Conservation (phyloP, 768 basidiomycete genomes). For the Suillus americanus region DNA sequence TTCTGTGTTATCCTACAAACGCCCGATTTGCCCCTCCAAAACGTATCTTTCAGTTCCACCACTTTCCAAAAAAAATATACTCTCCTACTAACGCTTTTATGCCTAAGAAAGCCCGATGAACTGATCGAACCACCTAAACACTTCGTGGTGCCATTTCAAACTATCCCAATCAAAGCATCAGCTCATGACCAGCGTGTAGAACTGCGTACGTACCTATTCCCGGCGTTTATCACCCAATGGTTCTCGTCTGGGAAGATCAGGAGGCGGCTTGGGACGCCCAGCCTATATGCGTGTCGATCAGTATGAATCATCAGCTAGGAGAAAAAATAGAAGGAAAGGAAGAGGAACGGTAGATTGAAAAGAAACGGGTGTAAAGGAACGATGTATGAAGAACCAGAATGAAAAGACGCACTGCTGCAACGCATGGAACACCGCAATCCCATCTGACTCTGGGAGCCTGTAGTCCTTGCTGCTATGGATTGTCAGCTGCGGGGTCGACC, state of each 20-base stretch:
- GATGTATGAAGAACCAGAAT: not conserved
- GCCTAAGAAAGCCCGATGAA: constrained; percentile 44
- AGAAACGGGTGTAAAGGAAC: not conserved
- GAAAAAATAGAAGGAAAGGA: not conserved
- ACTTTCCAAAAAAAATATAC: not conserved
- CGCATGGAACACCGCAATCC: constrained; percentile 83
- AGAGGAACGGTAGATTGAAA: not conserved
- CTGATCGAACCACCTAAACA: constrained; percentile 86
- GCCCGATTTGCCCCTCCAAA: not conserved
- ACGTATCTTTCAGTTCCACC: not conserved
- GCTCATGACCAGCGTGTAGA: not conserved
- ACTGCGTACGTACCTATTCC: constrained; percentile 55
- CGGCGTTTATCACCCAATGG: constrained; percentile 86
- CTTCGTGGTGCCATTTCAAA: constrained; percentile 94
- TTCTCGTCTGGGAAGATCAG: constrained; percentile 90
- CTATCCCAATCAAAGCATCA: constrained; percentile 33
- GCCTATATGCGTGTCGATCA: constrained; percentile 39
- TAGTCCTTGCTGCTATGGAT: constrained; percentile 91
- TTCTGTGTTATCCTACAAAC: not conserved
- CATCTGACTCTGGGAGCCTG: constrained; percentile 81
- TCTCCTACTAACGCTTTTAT: not conserved
- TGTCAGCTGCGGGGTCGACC: constrained; percentile 82
- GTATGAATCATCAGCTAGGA: not conserved
- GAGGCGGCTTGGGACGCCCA: constrained; percentile 69
- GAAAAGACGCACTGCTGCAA: constrained; percentile 65